A percentile compares a stretch with the other conserved stretches of the same genome.
Conservation (phyloP, 768 basidiomycete genomes). For the Leccinum truebloodii region DNA sequence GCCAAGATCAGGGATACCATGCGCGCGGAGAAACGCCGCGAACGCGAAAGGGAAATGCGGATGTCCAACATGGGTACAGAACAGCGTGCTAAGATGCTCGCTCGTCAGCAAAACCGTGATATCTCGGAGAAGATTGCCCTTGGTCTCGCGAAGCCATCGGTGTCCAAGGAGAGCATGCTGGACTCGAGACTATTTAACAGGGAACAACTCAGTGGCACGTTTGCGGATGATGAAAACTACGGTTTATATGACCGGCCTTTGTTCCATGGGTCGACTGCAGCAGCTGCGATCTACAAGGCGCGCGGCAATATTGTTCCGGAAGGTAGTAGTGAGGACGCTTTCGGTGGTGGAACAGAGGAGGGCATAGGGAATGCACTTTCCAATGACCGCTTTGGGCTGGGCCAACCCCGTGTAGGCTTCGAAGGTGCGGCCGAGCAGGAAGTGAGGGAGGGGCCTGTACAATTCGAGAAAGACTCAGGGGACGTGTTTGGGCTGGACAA, state of each 20-base stretch:
- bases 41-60: slow-evolving; percentile 95
- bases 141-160: slow-evolving; percentile 93
- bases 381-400: slow-evolving; percentile 93
- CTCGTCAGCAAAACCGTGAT: slow-evolving; percentile 96
- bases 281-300: slow-evolving; percentile 99
- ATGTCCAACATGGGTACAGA: slow-evolving; percentile 99
- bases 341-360: slow-evolving; percentile 94
- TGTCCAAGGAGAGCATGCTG: slow-evolving; percentile 96
- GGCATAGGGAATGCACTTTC: slow-evolving; percentile 88
- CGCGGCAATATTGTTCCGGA: slow-evolving; percentile 76
- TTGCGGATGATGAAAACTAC: slow-evolving; percentile 94
- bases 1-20: slow-evolving; percentile 86
- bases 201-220: slow-evolving; percentile 77
- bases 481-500: slow-evolving; percentile 97
- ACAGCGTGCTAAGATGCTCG: slow-evolving; percentile 93
- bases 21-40: slow-evolving; percentile 87
- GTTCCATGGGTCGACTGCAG: slow-evolving; percentile 95
- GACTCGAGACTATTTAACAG: slow-evolving; percentile 98
- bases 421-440: slow-evolving; percentile 89
- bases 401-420: slow-evolving; percentile 82
- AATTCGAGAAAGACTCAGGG: slow-evolving; percentile 97
- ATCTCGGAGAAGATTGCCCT: slow-evolving; percentile 99
- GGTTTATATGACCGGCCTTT: slow-evolving; percentile 92
- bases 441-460: slow-evolving; percentile 89
- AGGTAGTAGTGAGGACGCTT: slow-evolving; percentile 82